Evolutionary conservation across 2,329 filamentous ascomycete species (phyloP).

Genomic region (Hymenoscyphus fructigenus): DNA sequence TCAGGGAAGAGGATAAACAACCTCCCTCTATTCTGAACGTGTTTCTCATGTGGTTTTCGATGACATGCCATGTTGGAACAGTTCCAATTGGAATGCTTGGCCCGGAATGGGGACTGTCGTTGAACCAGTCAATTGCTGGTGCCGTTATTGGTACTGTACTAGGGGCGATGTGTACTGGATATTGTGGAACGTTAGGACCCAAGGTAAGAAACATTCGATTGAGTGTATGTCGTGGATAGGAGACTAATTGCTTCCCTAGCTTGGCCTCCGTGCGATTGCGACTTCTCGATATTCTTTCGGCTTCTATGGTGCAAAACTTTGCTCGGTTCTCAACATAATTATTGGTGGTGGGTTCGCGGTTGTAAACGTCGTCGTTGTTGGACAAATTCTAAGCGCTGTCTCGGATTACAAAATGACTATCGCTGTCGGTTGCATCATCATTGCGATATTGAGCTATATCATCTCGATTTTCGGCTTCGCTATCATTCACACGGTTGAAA

Average conservation of each 20-base stretch:
- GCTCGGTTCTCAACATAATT: conserved; percentile 47
- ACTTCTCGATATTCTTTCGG: conserved; percentile 48
- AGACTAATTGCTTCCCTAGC: conserved; percentile 20
- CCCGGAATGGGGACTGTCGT: conserved; percentile 46
- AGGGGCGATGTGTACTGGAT: conserved; percentile 42
- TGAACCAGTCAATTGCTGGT: conserved; percentile 44
- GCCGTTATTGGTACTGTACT: conserved; percentile 43
- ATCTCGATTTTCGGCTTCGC: conserved; percentile 39
- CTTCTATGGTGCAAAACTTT: conserved; percentile 50
- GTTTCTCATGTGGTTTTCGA: conserved; percentile 46
- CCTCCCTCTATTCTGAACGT: conserved; percentile 43
- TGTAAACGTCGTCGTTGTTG: conserved; percentile 48
- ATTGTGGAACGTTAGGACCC: conserved; percentile 43
- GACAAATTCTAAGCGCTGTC: conserved; percentile 36
- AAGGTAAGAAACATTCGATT: conserved; percentile 32
- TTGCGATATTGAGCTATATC: conserved; percentile 32
- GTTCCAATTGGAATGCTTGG: conserved; percentile 46
- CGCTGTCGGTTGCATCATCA: conserved; percentile 38
- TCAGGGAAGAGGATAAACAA: conserved; percentile 44
- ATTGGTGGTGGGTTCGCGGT: conserved; percentile 43
- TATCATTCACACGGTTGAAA: conserved; percentile 47
- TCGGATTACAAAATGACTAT: conserved; percentile 43
- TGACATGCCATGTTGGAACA: conserved; percentile 43
- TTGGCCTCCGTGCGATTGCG: conserved; percentile 44
- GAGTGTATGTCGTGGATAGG: not conserved